phyloP scores from a whole-genome alignment of 129 eudicot species.

The Kitagawia praeruptora region DNA sequence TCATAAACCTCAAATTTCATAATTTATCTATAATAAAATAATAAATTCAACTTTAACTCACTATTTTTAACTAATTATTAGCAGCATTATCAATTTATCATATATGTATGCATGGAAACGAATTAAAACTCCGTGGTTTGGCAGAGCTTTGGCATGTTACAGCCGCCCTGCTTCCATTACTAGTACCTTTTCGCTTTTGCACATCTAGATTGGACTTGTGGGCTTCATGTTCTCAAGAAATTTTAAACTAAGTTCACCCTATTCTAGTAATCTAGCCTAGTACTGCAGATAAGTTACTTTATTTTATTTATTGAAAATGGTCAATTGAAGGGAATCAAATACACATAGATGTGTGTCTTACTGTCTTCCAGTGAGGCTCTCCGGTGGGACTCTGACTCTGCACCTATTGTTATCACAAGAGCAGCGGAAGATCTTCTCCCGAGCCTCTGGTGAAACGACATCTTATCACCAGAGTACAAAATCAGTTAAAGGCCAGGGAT shows the following conservation, averaged over 20 bases:
- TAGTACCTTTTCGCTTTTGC: not conserved
- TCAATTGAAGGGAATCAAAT: not conserved
- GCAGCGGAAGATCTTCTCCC: too few relatives aligned
- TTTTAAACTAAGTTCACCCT: not conserved
- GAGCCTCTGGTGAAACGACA: not conserved
- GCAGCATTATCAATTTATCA: not conserved
- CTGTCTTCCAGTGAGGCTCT: not conserved
- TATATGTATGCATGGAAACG: not conserved
- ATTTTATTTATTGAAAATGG: not conserved
- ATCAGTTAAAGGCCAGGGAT: not conserved
- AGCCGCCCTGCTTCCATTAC: constrained; percentile 7
- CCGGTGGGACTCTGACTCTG: not conserved
- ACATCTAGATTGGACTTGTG: not conserved
- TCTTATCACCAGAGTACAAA: not conserved
- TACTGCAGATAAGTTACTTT: not conserved
- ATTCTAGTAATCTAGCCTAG: not conserved
- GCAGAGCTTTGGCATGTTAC: constrained; percentile 10
- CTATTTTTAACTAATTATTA: not conserved
- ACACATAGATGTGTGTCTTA: not conserved
- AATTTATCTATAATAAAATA: not conserved
- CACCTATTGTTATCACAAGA: not conserved
- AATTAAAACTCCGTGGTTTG: not conserved
- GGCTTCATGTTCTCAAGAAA: constrained; percentile 8
- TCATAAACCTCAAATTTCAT: not conserved
- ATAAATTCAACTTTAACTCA: not conserved